Evolutionary conservation across 306 rosid species (phyloP).

Genomic region (Fragaria ananassa): DNA sequence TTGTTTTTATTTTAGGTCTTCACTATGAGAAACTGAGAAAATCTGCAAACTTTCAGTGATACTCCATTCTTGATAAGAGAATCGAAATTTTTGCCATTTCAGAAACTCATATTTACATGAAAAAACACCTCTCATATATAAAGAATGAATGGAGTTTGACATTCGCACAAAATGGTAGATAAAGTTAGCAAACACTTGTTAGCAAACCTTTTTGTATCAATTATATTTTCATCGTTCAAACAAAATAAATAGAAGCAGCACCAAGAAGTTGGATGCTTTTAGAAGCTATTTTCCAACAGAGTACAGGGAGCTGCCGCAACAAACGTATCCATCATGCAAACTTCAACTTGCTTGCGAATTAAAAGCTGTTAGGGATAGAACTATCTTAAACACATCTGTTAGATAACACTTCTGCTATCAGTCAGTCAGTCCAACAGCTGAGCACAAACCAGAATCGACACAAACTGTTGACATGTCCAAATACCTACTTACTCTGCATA

Average conservation of each 20-base stretch:
- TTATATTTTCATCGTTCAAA: background rate
- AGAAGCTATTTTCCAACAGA: slow-evolving; percentile 2
- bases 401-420: slow-evolving; percentile 42
- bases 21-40: background rate
- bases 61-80: background rate
- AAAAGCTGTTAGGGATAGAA: slow-evolving; percentile 55
- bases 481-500: slow-evolving; percentile 42
- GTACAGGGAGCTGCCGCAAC: slow-evolving; percentile 12
- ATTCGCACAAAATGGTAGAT: background rate
- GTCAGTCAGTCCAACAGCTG: slow-evolving; percentile 69
- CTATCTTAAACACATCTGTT: slow-evolving; percentile 42
- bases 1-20: background rate
- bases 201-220: background rate
- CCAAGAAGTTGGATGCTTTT: background rate
- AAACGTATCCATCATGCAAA: slow-evolving; percentile 22
- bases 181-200: background rate
- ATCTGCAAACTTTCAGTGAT: background rate
- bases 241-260: background rate
- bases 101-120: background rate
- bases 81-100: background rate
- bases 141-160: background rate
- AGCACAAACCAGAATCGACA: slow-evolving; percentile 60
- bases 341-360: slow-evolving; percentile 61
- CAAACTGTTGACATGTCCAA: slow-evolving; percentile 48
- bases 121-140: background rate